These are phyloP conservation scores for Colletotrichum theobromicola DNA, from an alignment of 2,329 filamentous ascomycete species.

Conservation along the genomic window DNA sequence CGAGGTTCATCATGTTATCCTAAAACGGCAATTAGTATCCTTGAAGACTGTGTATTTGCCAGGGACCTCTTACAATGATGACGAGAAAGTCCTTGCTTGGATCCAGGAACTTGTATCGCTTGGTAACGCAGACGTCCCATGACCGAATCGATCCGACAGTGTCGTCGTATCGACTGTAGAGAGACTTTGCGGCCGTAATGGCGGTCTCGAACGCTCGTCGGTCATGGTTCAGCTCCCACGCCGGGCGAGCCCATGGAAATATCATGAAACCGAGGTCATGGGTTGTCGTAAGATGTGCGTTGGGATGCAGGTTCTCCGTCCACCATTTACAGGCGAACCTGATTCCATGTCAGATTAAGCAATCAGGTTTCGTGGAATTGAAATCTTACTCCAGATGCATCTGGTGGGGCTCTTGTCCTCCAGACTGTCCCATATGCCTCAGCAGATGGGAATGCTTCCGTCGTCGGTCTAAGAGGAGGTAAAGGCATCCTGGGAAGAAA, in stretches of 20 bases:
- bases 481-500: constrained; percentile 51
- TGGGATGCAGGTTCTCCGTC: constrained; percentile 40
- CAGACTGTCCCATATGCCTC: background rate
- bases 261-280: constrained; percentile 52
- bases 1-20: constrained; percentile 47
- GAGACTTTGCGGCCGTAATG: constrained; percentile 36
- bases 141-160: constrained; percentile 40
- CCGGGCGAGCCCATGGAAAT: constrained; percentile 38
- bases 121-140: constrained; percentile 49
- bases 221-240: constrained; percentile 45
- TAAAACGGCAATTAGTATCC: constrained; percentile 2
- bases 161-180: constrained; percentile 39
- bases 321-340: constrained; percentile 45
- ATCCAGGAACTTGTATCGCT: constrained; percentile 39
- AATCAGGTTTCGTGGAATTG: background rate
- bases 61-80: constrained; percentile 39
- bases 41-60: background rate
- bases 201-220: constrained; percentile 36
- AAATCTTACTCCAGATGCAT: constrained; percentile 28
- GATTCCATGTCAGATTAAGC: background rate
- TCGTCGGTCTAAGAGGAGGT: constrained; percentile 41
- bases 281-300: constrained; percentile 36
- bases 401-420: constrained; percentile 21
- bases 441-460: constrained; percentile 27
- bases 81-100: constrained; percentile 41